Conservation (phyloP, 1,139 yeast genomes). For the Yamadazyma atmosphaerica region DNA sequence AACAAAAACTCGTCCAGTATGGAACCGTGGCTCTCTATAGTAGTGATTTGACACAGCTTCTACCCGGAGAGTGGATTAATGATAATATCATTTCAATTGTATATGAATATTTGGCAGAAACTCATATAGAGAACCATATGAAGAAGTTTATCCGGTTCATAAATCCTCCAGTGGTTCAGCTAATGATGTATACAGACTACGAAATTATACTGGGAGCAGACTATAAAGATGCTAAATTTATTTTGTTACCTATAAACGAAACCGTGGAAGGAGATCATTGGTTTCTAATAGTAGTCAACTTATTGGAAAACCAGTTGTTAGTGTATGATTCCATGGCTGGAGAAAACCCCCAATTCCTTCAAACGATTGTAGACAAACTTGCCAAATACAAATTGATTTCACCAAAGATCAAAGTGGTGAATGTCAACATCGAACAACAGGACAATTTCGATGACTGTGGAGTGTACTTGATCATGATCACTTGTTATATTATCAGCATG, state of each 20-base stretch:
- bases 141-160: constrained; percentile 30
- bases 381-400: constrained; percentile 7
- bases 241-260: constrained; percentile 43
- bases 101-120: constrained; percentile 50
- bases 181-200: constrained; percentile 38
- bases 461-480: constrained; percentile 41
- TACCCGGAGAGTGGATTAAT: constrained; percentile 69
- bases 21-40: constrained; percentile 41
- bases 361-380: constrained; percentile 25
- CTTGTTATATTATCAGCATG: constrained; percentile 34
- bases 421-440: constrained; percentile 43
- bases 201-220: constrained; percentile 34
- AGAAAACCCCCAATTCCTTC: constrained; percentile 22
- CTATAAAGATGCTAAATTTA: constrained; percentile 30
- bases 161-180: constrained; percentile 41
- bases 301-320: constrained; percentile 30
- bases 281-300: constrained; percentile 36
- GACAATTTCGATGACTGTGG: constrained; percentile 50
- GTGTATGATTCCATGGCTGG: constrained; percentile 43
- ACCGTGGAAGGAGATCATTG: constrained; percentile 50
- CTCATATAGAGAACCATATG: constrained; percentile 16
- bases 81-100: constrained; percentile 68
- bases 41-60: constrained; percentile 35
- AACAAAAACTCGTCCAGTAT: constrained; percentile 28
- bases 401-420: constrained; percentile 20